Evolutionary conservation across 2,329 filamentous ascomycete species (phyloP), one percentile per base, ranked within the genome.

Genomic region (Ambrosiella cleistominuta): DNA sequence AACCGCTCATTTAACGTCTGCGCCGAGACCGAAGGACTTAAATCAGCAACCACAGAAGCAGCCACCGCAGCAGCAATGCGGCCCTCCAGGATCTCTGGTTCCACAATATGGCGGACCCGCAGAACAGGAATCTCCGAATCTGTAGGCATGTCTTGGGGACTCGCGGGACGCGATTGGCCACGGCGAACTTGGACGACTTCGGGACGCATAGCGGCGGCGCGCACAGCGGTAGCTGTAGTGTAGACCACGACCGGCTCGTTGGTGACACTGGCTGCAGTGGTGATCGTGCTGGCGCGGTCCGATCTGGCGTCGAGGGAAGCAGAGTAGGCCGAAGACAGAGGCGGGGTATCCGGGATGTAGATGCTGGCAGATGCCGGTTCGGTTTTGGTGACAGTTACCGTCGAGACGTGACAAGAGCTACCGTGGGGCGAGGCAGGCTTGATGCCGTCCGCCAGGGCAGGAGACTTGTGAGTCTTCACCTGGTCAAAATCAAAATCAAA

Each of bases 151-250:
- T 7, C 37, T 7, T 53, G 27, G 11, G 51, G 15, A 38, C 13
- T 53, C 12, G 54, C n/a, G 7, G 54, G 15, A 6, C 17, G 40
- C 8, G 59, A 37, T 8, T 47, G 11, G 3, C 9, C 44, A 12
- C 59, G 55, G 44, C 59, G 55, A 36, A 60, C 59, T 42, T 60
- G 50, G 9, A 60, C 47, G n/a, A 60, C 56, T 44, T 60, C 59
- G 7, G 59, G 55, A 37, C 59, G 59, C n/a, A 44, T 55, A 42
- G 55, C 13, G 6, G 51, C 55, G 9, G 59, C 59, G 42, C 55
- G 55, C 7, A 60, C 39, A 17, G 56, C 55, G 36, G 59, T 60
- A 35, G 49, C 49, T 15, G 56, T 57, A 35, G 54, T 59, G 45
- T 56, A 59, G 9, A 56, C 39, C 36, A 52, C 57, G 6, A 52